These are phyloP conservation scores for Rhizophagus clarus DNA, from an alignment of 192 early-diverging fungal genomes.

Conservation along the genomic window DNA sequence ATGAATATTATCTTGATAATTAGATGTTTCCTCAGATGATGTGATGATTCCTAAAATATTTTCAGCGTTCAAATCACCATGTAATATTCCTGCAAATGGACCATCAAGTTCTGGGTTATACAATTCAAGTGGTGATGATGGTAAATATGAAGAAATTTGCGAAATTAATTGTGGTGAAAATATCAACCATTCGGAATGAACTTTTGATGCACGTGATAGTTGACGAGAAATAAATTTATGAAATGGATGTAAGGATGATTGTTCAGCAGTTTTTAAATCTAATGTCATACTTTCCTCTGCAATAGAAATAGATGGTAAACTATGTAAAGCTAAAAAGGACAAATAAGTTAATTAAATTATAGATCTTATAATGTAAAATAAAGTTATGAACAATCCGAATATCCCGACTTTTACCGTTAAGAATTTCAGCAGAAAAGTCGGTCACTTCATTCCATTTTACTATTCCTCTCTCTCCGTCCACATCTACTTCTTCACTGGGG, in stretches of 20 bases:
- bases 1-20: not conserved
- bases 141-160: conserved; percentile 36
- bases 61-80: conserved; percentile 43
- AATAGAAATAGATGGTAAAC: not conserved
- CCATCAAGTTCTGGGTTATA: conserved; percentile 34
- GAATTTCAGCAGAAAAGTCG: conserved; percentile 1
- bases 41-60: conserved; percentile 36
- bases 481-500: too few relatives aligned
- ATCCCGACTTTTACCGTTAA: not conserved
- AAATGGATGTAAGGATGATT: not conserved
- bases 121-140: conserved; percentile 19
- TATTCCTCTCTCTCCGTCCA: too few relatives aligned
- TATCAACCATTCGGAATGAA: conserved; percentile 35
- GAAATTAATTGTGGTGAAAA: conserved; percentile 42
- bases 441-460: not conserved
- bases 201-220: not conserved
- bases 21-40: not conserved
- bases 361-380: not conserved
- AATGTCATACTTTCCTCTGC: not conserved
- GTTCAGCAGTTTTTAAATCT: not conserved
- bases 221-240: not conserved
- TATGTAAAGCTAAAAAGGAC: not conserved
- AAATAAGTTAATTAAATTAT: not conserved
- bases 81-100: conserved; percentile 32
- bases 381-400: not conserved